Conservation (phyloP, 495 filamentous ascomycete species). For the Aspergillus saccharolyticus region DNA sequence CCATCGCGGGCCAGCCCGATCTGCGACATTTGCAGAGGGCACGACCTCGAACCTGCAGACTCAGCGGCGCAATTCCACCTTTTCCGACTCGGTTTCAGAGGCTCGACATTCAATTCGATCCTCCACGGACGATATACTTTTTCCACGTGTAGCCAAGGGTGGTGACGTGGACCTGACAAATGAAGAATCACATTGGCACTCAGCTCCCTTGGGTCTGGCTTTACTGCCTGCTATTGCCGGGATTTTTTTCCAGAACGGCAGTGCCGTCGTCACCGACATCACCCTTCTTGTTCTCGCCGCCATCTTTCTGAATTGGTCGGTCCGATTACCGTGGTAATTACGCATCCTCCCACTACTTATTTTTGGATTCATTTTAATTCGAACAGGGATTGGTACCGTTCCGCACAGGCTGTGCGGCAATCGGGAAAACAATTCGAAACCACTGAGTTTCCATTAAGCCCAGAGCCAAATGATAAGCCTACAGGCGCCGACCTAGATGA, state of each 20-base stretch:
- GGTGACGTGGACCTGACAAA: slow-evolving; percentile 20
- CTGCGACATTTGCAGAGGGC: slow-evolving; percentile 37
- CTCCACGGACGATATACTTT: slow-evolving; percentile 67
- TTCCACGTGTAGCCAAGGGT: slow-evolving; percentile 47
- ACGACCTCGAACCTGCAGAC: slow-evolving; percentile 20
- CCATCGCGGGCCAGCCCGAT: slow-evolving; percentile 37
- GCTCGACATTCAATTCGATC: slow-evolving; percentile 60
- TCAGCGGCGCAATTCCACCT: slow-evolving; percentile 65
- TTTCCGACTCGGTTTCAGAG: slow-evolving; percentile 68
- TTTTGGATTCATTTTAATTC: slow-evolving; percentile 2
- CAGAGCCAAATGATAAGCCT: slow-evolving; percentile 39
- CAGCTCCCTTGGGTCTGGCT: slow-evolving; percentile 71
- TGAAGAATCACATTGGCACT: slow-evolving; percentile 67
- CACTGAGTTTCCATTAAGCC: slow-evolving; percentile 27
- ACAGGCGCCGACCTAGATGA: slow-evolving; percentile 34
- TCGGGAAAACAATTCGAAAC: slow-evolving; percentile 33
- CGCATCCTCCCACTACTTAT: slow-evolving; percentile 6
- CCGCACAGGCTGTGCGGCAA: slow-evolving; percentile 60
- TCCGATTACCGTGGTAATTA: slow-evolving; percentile 77
- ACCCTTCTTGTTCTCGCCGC: slow-evolving; percentile 72
- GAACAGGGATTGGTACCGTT: slow-evolving; percentile 81
- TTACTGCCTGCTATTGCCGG: slow-evolving; percentile 81
- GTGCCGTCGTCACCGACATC: slow-evolving; percentile 75
- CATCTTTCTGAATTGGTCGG: slow-evolving; percentile 90
- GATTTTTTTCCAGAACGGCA: slow-evolving; percentile 78